These are phyloP conservation scores for Aureobasidium zeae DNA, from an alignment of 2,329 filamentous ascomycete genomes.

Conservation along the genomic window DNA sequence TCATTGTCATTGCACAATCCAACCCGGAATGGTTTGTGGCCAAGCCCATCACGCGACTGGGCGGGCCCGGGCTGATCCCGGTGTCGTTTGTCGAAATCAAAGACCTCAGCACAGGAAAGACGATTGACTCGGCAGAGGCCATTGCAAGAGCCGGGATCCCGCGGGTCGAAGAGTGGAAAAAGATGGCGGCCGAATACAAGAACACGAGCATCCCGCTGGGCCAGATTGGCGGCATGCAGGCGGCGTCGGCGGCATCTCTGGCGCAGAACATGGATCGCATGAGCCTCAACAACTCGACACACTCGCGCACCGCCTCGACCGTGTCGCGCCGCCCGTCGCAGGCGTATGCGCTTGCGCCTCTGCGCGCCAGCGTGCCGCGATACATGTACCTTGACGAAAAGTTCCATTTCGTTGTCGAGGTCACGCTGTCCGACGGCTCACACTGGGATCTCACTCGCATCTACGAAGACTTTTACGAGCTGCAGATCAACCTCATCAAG, in stretches of 20 bases:
- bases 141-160: conserved; percentile 84
- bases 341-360: conserved; percentile 52
- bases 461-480: conserved; percentile 98
- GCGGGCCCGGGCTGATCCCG: conserved; percentile 87
- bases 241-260: neutral
- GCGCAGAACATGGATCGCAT: conserved; percentile 60
- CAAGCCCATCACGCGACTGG: conserved; percentile 95
- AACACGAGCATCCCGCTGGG: conserved; percentile 96
- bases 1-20: conserved; percentile 96
- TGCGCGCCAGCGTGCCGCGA: conserved; percentile 75
- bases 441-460: conserved; percentile 90
- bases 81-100: conserved; percentile 94
- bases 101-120: conserved; percentile 80
- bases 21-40: conserved; percentile 99
- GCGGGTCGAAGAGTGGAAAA: conserved; percentile 97
- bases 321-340: conserved; percentile 27
- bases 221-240: conserved; percentile 48
- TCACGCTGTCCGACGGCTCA: conserved; percentile 76
- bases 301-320: conserved; percentile 20
- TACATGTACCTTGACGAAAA: conserved; percentile 97
- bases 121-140: conserved; percentile 79
- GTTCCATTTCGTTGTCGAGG: conserved; percentile 97
- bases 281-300: conserved; percentile 47
- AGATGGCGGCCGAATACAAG: conserved; percentile 98
- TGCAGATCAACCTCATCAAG: conserved; percentile 89